A percentile compares a stretch with the other conserved stretches of the same genome.
These are phyloP conservation scores for Pouteria campechiana DNA, from an alignment of 179 eudicot genomes.

Conservation along the genomic window DNA sequence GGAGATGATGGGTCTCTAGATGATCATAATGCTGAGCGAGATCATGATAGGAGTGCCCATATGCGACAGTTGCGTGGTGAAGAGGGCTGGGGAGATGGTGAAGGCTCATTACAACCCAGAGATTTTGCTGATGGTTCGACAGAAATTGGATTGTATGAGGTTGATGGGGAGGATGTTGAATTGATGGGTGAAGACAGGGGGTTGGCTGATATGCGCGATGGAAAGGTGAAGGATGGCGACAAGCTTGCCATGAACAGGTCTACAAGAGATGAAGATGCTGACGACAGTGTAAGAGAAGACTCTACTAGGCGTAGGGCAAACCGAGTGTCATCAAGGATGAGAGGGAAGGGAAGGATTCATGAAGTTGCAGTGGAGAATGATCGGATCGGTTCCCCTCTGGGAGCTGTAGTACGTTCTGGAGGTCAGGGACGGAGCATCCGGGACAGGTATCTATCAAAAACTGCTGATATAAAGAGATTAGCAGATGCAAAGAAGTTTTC, in stretches of 20 bases:
- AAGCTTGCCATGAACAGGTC: constrained; percentile 34
- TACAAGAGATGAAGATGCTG: constrained; percentile 43
- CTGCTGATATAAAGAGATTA: constrained; percentile 31
- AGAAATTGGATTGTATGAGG: constrained; percentile 25
- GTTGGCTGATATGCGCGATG: constrained; percentile 42
- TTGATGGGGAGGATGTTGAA: constrained; percentile 36
- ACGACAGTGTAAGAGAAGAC: constrained; percentile 51
- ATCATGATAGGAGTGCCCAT: constrained; percentile 29
- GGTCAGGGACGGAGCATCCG: constrained; percentile 34
- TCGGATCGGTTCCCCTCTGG: constrained; percentile 45
- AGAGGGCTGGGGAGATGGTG: constrained; percentile 24
- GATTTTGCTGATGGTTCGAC: constrained; percentile 33
- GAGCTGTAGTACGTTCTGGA: constrained; percentile 56
- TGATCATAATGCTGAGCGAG: constrained; percentile 33
- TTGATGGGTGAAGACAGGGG: constrained; percentile 35
- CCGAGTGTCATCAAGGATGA: constrained; percentile 35
- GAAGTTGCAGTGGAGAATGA: constrained; percentile 49
- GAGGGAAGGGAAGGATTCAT: constrained; percentile 42
- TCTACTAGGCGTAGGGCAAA: constrained; percentile 39
- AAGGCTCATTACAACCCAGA: no score
- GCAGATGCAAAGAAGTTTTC: constrained; percentile 29
- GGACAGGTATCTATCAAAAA: constrained; percentile 35
- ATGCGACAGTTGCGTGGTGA: constrained; percentile 24
- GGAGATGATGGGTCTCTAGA: constrained; percentile 36
- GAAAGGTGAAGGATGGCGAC: constrained; percentile 33